Base-by-base conservation (phyloP, 2,329 filamentous ascomycete species). In the Colletotrichum tropicale region DNA sequence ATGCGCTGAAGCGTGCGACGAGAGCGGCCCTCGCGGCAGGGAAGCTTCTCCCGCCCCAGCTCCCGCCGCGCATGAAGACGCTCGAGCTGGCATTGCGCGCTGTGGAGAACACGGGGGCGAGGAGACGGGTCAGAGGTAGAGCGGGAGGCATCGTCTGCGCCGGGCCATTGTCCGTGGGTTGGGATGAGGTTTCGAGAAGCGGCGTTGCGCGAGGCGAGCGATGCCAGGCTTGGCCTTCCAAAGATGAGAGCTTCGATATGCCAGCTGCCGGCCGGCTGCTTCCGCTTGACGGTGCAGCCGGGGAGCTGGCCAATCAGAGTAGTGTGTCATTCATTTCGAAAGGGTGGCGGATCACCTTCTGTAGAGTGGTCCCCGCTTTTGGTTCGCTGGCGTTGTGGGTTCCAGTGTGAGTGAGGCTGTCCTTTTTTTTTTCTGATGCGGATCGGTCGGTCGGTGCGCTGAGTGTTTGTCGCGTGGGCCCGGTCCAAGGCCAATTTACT, bases 1-100 rank as follows among this genome's bases (percentile, higher is more conserved):
- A 81, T 73, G 80, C 81, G 61, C 81, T 83, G 80, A 86, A 83
- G 71, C 80, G 74, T 30, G 77, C 74, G 64, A 76, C 58, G 58
- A 61, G 74, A 32, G 58, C 69, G 16, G 58, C 15, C 9, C 18
- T 48, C 68, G 36, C n/a, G 13, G 68, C 6, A 28, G 38, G 24
- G 60, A 28, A 21, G 9, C 32, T 32, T n/a, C 65, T 26, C 32
- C 38, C 13, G 58, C 55, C 58, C n/a, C 16, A 24, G 28, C 30
- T 32, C 9, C 65, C 34, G 34, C 56, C 12, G 58, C 56, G 73
- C 64, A 69, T 65, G 30, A 66, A 24, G 56, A 34, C 75, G 71
- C 69, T 71, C 64, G 36, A 30, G 70, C 60, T 65, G 4, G 62
- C 36, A 26, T 52, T 48, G 24, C 55, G 65, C 7, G 72, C 67